phyloP scores from a whole-genome alignment of 495 filamentous ascomycete species.

The Podospora tetraspora region DNA sequence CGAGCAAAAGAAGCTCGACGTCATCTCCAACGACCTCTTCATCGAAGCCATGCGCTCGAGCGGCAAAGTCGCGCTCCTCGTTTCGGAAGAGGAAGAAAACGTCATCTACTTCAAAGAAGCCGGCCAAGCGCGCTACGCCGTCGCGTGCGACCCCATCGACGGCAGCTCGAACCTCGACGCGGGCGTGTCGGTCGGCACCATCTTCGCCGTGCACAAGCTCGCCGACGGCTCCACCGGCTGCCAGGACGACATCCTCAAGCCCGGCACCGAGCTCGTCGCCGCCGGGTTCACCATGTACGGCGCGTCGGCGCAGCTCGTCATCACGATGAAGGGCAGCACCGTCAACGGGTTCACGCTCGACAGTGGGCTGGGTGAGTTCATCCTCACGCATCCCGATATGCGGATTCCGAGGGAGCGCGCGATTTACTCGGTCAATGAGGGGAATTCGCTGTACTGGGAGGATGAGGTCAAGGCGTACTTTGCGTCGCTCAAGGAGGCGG shows the following conservation, averaged over 20 bases:
- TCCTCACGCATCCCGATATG: constrained; percentile 96
- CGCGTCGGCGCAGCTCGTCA: constrained; percentile 89
- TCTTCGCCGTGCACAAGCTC: constrained; percentile 92
- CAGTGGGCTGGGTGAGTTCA: constrained; percentile 94
- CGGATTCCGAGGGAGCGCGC: constrained; percentile 67
- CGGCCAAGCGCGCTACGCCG: constrained; percentile 80
- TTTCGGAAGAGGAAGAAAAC: constrained; percentile 95
- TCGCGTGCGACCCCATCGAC: constrained; percentile 97
- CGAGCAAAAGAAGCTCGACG: constrained; percentile 99
- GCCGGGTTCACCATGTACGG: constrained; percentile 99
- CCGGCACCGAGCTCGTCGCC: constrained; percentile 86
- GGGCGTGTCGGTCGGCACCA: constrained; percentile 95
- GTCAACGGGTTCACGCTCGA: constrained; percentile 98
- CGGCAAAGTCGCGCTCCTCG: constrained; percentile 80
- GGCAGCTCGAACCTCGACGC: constrained; percentile 96
- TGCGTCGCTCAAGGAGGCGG: constrained; percentile 78
- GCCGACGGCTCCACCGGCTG: constrained; percentile 61
- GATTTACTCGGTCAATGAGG: constrained; percentile 99
- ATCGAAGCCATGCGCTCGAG: constrained; percentile 88
- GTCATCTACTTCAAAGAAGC: constrained; percentile 80
- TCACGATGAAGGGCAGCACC: constrained; percentile 88
- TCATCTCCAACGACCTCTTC: constrained; percentile 97
- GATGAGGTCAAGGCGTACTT: constrained; percentile 84
- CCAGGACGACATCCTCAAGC: constrained; percentile 77
- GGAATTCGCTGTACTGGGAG: constrained; percentile 94